Percentiles rank a stretch among this genome's conserved stretches.
Conservation (phyloP, 176 grass and related monocot genomes). For the Hsuehochloa calcarea region DNA sequence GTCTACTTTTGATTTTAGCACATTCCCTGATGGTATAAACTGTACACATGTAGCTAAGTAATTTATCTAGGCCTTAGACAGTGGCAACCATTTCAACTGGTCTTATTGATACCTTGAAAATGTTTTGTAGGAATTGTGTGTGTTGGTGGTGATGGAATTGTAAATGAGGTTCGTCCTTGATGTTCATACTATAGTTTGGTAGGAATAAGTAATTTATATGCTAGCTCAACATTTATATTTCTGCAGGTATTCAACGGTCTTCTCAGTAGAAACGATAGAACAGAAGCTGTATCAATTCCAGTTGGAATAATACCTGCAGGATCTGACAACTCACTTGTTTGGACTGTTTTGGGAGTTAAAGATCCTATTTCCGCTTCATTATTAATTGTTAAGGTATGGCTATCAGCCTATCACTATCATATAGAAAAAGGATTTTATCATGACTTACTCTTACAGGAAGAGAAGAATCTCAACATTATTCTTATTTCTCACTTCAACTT, state of each 20-base stretch:
- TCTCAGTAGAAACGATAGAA: conserved; percentile 79
- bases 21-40: conserved; percentile 81
- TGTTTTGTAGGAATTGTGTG: conserved; percentile 81
- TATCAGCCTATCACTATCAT: not conserved
- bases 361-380: conserved; percentile 96
- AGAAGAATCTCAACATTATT: conserved; percentile 2
- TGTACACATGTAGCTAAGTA: conserved; percentile 20
- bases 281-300: conserved; percentile 89
- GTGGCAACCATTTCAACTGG: not conserved
- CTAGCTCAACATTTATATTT: conserved; percentile 30
- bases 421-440: not conserved
- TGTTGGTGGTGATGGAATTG: conserved; percentile 95
- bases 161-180: conserved; percentile 79
- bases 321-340: conserved; percentile 97
- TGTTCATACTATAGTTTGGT: conserved; percentile 10
- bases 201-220: conserved; percentile 17
- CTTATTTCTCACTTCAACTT: conserved; percentile 1
- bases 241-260: conserved; percentile 92
- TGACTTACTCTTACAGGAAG: not conserved
- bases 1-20: conserved; percentile 72
- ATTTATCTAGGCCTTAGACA: conserved; percentile 24
- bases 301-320: conserved; percentile 99
- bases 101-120: conserved; percentile 7
- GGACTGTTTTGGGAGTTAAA: conserved; percentile 92
- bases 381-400: conserved; percentile 81